phyloP scores from a whole-genome alignment of 495 filamentous ascomycete genomes.

The Aspergillus cavernicola region DNA sequence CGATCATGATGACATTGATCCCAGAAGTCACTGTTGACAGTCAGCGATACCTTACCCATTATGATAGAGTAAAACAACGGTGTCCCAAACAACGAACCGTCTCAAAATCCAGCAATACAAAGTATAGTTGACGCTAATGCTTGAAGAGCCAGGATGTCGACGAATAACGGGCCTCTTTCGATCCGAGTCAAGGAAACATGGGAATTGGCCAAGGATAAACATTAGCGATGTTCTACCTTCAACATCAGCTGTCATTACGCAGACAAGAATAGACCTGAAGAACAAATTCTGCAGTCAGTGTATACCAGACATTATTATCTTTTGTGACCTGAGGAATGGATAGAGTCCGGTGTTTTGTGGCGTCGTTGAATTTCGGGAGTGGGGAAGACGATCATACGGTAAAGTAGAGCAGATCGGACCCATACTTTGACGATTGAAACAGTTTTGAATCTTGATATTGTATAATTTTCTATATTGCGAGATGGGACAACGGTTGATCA shows the following conservation, averaged over 20 bases:
- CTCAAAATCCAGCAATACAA: background rate
- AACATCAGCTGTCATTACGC: too few relatives aligned
- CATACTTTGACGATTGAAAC: background rate
- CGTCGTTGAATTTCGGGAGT: background rate
- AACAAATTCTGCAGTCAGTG: too few relatives aligned
- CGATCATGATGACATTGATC: background rate
- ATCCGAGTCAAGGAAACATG: background rate
- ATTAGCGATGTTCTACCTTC: background rate
- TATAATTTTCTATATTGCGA: background rate
- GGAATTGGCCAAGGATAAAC: background rate
- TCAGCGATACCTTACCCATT: background rate
- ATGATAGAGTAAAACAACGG: background rate
- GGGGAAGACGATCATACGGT: slow-evolving; percentile 5
- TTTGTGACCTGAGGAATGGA: background rate
- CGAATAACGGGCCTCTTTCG: slow-evolving; percentile 1
- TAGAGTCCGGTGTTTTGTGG: background rate
- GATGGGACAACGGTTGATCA: background rate
- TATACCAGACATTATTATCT: background rate
- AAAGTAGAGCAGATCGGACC: slow-evolving; percentile 3
- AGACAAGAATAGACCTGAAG: too few relatives aligned
- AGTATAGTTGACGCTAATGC: slow-evolving; percentile 6
- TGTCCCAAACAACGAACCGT: slow-evolving; percentile 14
- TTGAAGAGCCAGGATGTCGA: background rate
- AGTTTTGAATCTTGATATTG: background rate
- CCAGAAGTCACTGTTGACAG: slow-evolving; percentile 1